Conservation (phyloP, 2,329 filamentous ascomycete genomes). For the Bipolaris sorokiniana region DNA sequence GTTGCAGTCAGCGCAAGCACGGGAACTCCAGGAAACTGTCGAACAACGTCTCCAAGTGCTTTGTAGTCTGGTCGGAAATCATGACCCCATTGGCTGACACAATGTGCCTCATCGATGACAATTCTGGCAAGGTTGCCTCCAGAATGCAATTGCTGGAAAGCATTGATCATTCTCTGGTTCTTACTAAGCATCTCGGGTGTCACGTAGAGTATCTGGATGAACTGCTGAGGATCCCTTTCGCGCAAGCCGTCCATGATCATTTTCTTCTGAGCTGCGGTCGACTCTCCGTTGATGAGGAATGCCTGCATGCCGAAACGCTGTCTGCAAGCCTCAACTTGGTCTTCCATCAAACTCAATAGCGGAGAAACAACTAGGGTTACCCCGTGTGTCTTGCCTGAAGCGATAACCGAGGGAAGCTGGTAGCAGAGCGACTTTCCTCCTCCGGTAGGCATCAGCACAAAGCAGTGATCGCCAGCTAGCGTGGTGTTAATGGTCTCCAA, state of each 20-base stretch:
- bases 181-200: slow-evolving; percentile 97
- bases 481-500: slow-evolving; percentile 96
- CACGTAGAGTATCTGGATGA: slow-evolving; percentile 87
- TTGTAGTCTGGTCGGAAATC: slow-evolving; percentile 98
- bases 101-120: slow-evolving; percentile 98
- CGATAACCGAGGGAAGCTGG: slow-evolving; percentile 86
- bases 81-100: slow-evolving; percentile 98
- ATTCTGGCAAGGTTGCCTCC: slow-evolving; percentile 80
- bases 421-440: slow-evolving; percentile 98
- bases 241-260: slow-evolving; percentile 70
- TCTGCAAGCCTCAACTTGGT: slow-evolving; percentile 83
- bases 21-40: slow-evolving; percentile 77
- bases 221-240: slow-evolving; percentile 70
- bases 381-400: slow-evolving; percentile 78
- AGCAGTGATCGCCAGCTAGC: slow-evolving; percentile 82
- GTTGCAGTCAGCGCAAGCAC: slow-evolving; percentile 96
- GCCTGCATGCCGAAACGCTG: slow-evolving; percentile 76
- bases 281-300: slow-evolving; percentile 80
- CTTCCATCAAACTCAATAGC: slow-evolving; percentile 93
- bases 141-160: slow-evolving; percentile 70
- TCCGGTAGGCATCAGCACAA: slow-evolving; percentile 97
- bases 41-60: slow-evolving; percentile 74
- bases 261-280: slow-evolving; percentile 65
- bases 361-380: slow-evolving; percentile 96
- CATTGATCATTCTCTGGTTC: slow-evolving; percentile 70